These are phyloP conservation scores for Lepidium didymum DNA, from an alignment of 345 rosid species.

Conservation along the genomic window DNA sequence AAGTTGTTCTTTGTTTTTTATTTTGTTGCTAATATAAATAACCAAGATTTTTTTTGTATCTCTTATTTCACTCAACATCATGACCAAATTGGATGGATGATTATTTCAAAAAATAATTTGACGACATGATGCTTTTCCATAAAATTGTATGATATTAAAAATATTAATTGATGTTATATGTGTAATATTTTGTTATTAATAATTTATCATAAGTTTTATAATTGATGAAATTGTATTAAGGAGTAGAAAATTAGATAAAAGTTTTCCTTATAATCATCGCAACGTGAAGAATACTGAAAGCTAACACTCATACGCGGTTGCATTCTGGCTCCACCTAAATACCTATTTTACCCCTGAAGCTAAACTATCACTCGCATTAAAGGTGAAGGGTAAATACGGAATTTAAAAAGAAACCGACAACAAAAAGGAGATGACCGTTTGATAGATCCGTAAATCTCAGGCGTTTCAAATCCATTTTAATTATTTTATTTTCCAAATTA, in stretches of 20 bases:
- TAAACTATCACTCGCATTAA: neutral
- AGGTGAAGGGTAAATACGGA: constrained; percentile 11
- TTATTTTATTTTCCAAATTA: neutral
- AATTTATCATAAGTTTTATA: too few species aligned
- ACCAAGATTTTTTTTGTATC: too few species aligned
- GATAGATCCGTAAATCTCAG: constrained; percentile 29
- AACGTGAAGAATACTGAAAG: neutral
- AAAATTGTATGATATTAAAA: too few species aligned
- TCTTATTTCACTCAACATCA: too few species aligned
- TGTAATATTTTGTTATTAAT: too few species aligned
- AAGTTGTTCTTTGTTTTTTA: too few species aligned
- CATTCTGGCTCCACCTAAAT: neutral
- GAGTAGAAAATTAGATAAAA: neutral
- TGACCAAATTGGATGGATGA: too few species aligned
- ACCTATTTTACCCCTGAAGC: neutral
- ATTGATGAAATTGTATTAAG: neutral
- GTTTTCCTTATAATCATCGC: neutral
- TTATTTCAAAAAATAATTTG: too few species aligned
- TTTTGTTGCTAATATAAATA: too few species aligned
- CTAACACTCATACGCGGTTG: constrained; percentile 15
- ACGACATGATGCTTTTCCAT: too few species aligned
- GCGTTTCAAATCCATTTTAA: constrained; percentile 34
- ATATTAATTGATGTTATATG: too few species aligned
- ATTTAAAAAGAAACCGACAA: constrained; percentile 22
- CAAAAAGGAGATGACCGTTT: constrained; percentile 56